Evolutionary conservation across 2,329 filamentous ascomycete species (phyloP).

Genomic region (Aureobasidium leucospermi): DNA sequence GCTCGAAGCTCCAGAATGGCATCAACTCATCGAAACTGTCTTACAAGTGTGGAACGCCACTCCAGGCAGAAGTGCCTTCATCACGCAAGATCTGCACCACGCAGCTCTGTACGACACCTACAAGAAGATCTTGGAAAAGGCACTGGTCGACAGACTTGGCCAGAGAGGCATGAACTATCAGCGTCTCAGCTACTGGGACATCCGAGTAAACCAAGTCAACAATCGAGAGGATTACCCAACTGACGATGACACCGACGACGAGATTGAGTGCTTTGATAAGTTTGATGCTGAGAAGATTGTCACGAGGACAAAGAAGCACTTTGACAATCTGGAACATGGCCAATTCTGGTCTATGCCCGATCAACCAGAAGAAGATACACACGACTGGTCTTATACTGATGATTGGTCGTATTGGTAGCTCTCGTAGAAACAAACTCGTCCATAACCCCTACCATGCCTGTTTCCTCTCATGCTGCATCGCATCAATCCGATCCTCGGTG

Average conservation of each 20-base stretch:
- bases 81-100: background rate
- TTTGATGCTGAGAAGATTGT: background rate
- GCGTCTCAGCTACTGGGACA: background rate
- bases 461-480: no score
- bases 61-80: background rate
- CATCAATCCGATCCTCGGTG: no score
- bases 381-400: no score
- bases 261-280: background rate
- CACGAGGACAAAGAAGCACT: background rate
- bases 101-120: background rate
- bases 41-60: background rate
- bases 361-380: no score
- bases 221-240: background rate
- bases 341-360: no score
- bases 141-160: background rate
- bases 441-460: no score
- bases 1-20: background rate
- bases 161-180: background rate
- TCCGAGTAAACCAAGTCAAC: background rate
- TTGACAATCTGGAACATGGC: background rate
- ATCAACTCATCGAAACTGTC: background rate
- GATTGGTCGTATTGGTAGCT: no score
- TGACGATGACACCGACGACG: constrained; percentile 2
- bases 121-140: background rate
- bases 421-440: no score